Conservation (phyloP, 1,139 yeast species). For the Blastobotrys buckinghamii region DNA sequence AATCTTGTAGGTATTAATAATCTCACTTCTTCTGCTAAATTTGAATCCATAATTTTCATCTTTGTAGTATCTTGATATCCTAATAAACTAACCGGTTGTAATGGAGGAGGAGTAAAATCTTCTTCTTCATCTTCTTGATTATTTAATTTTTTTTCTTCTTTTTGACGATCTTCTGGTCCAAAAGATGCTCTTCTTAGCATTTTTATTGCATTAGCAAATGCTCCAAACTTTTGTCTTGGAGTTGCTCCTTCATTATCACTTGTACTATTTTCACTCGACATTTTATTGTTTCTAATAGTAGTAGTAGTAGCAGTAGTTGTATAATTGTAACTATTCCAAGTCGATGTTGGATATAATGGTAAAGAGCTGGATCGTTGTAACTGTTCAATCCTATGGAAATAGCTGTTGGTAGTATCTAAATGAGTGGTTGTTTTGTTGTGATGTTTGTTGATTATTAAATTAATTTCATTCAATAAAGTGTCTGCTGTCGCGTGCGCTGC, state of each 20-base stretch:
- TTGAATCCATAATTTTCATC: conserved; percentile 49
- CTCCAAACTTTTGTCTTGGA: conserved; percentile 8
- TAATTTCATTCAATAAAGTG: no score
- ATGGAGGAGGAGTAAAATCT: conserved; percentile 32
- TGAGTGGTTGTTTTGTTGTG: neutral
- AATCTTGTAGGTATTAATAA: conserved; percentile 67
- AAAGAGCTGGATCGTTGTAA: neutral
- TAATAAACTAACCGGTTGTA: conserved; percentile 42
- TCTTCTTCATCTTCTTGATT: neutral
- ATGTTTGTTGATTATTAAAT: no score
- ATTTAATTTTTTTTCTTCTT: neutral
- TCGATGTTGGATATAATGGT: neutral
- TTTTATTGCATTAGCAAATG: conserved; percentile 10
- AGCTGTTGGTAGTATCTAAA: neutral
- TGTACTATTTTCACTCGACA: neutral
- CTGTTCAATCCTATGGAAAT: neutral
- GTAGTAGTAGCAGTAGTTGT: neutral
- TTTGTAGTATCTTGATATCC: conserved; percentile 59
- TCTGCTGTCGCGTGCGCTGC: no score
- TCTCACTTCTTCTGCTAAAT: conserved; percentile 70
- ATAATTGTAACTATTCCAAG: no score
- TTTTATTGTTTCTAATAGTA: neutral
- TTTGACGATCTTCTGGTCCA: conserved; percentile 2
- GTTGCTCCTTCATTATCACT: neutral
- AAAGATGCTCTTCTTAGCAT: conserved; percentile 4